Base-by-base conservation (phyloP, 495 filamentous ascomycete species). In the Aspergillus sclerotiicarbonarius region DNA sequence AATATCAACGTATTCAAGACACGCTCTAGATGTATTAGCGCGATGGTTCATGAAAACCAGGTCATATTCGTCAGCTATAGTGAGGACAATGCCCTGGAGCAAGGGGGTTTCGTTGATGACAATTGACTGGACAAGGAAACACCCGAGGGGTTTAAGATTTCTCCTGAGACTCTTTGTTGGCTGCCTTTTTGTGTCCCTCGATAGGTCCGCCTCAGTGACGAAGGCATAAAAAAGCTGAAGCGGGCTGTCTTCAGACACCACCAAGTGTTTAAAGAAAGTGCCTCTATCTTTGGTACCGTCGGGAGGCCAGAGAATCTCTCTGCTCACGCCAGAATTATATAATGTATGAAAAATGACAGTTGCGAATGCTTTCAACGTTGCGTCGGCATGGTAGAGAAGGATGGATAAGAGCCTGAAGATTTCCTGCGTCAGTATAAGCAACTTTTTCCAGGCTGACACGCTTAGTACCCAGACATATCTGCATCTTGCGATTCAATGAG, bases 1-100 rank as follows among this genome's bases (percentile, higher is more conserved):
- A 18, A 66, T 25, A n/a, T 58, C 53, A 35, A 57, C 41, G 9
- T 61, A 59, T 21, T 60, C 18, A 29, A 60, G 39, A 15, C 37
- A 48, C n/a, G 16, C 18, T 19, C 35, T 39, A 39, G 31, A 9
- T 10, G 9, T 18, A 7, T 47, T 30, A 8, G 39, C 16, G 7
- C 10, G 7, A 25, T 52, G 33, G 29, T 45, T 29, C 58, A 66
- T 57, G 18, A 66, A 63, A 25, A 46, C 4, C 10, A 66, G 4
- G 30, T 18, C 18, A 21, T 52, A 37, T 5, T 25, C 9, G 25
- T 20, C 29, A 15, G 45, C 18, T 7, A 43, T 16, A 30, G 54
- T 37, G 32, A 66, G 48, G 16, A 61, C 52, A 20, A 30, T 18
- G 12, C 58, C 63, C n/a, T 47, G 39, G 3, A 39, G 33, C 21